A percentile compares a stretch with the other conserved stretches of the same genome.
These are phyloP conservation scores for Zangia roseola DNA, from an alignment of 768 basidiomycete genomes.

Conservation along the genomic window DNA sequence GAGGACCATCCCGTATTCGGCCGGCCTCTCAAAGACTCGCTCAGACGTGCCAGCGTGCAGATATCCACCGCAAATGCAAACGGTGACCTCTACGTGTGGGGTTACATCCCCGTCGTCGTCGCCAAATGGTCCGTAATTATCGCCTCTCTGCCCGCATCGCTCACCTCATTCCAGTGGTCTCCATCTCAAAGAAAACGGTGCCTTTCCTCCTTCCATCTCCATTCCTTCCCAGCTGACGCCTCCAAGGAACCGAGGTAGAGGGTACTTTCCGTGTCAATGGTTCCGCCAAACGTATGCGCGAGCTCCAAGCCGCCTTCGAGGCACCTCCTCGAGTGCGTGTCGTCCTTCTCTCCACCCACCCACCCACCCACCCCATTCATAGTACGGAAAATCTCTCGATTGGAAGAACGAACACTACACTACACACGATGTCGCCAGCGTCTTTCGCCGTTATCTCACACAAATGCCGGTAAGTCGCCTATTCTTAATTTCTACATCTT, in stretches of 20 bases:
- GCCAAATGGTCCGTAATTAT: slow-evolving; percentile 81
- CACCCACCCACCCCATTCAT: slow-evolving; percentile 10
- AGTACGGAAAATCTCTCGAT: slow-evolving; percentile 94
- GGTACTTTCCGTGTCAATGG: slow-evolving; percentile 96
- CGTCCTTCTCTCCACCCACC: not conserved
- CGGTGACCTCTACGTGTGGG: slow-evolving; percentile 87
- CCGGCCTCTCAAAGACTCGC: slow-evolving; percentile 76
- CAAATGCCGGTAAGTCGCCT: slow-evolving; percentile 83
- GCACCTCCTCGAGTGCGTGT: slow-evolving; percentile 72
- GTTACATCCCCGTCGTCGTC: slow-evolving; percentile 94
- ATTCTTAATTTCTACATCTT: not conserved
- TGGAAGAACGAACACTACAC: slow-evolving; percentile 87
- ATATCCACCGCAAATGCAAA: slow-evolving; percentile 85
- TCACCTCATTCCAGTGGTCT: slow-evolving; percentile 58
- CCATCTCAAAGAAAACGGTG: slow-evolving; percentile 93
- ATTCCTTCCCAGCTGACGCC: not conserved
- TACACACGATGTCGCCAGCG: slow-evolving; percentile 96
- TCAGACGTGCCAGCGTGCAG: slow-evolving; percentile 87
- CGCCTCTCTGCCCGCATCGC: not conserved
- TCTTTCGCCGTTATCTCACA: slow-evolving; percentile 93
- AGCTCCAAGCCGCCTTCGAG: slow-evolving; percentile 90
- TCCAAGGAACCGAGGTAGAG: slow-evolving; percentile 79
- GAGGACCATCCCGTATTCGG: slow-evolving; percentile 71
- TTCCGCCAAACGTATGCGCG: slow-evolving; percentile 94
- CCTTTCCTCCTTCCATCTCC: slow-evolving; percentile 11